phyloP scores from a whole-genome alignment of 768 basidiomycete genomes.

The Suillus placidus region DNA sequence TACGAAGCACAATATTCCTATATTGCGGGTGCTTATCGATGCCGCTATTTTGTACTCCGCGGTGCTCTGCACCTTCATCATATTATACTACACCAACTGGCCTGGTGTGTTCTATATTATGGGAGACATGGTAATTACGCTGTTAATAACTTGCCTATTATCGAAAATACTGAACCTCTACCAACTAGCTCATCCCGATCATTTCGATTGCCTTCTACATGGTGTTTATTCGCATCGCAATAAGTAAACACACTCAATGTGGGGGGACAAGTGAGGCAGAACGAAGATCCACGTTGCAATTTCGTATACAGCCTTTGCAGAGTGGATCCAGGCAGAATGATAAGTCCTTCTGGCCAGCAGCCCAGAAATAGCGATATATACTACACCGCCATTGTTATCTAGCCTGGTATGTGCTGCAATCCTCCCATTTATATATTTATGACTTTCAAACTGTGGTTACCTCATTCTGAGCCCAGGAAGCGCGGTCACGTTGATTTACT shows the following conservation, averaged over 20 bases:
- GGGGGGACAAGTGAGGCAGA: background rate
- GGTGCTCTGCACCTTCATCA: constrained; percentile 31
- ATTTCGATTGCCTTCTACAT: constrained; percentile 47
- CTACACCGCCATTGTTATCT: background rate
- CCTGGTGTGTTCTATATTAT: constrained; percentile 37
- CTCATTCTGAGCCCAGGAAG: too few species aligned
- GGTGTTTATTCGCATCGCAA: constrained; percentile 43
- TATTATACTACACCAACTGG: constrained; percentile 33
- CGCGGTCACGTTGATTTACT: too few species aligned
- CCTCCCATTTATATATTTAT: too few species aligned
- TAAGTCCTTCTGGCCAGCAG: background rate
- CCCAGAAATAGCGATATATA: background rate
- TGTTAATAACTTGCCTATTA: background rate
- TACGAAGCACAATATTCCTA: background rate
- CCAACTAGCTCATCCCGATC: constrained; percentile 37
- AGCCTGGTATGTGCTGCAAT: background rate
- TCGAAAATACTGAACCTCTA: background rate
- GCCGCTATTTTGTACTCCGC: constrained; percentile 41
- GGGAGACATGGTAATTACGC: constrained; percentile 37
- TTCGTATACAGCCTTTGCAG: background rate
- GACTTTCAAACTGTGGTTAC: too few species aligned
- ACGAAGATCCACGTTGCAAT: background rate
- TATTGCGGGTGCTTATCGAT: constrained; percentile 40
- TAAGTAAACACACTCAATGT: background rate
- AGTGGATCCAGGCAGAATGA: background rate